Evolutionary conservation across 768 basidiomycete genomes (phyloP).

Genomic region (Paxillus rubicundulus): DNA sequence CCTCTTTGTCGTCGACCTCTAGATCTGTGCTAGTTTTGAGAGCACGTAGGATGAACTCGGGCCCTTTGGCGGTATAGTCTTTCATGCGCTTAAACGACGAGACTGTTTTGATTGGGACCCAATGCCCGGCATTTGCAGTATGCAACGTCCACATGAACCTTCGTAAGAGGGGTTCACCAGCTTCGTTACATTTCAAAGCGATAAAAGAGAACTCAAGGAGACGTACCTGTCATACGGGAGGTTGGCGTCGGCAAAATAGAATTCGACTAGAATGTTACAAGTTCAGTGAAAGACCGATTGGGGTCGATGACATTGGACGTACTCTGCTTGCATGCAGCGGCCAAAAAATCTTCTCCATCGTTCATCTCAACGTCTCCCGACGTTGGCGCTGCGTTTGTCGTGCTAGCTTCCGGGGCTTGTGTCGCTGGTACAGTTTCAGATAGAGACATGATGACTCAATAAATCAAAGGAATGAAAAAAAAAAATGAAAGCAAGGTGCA

Average conservation of each 20-base stretch:
- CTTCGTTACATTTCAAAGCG: background rate
- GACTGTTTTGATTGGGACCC: conserved; percentile 85
- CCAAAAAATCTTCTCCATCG: conserved; percentile 40
- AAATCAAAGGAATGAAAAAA: conserved; percentile 1
- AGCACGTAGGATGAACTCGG: conserved; percentile 69
- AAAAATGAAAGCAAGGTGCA: conserved; percentile 3
- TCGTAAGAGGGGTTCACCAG: background rate
- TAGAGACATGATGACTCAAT: conserved; percentile 20
- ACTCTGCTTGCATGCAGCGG: conserved; percentile 58
- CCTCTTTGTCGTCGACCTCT: conserved; percentile 71
- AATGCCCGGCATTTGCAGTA: conserved; percentile 77
- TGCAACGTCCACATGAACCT: conserved; percentile 97
- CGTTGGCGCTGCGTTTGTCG: conserved; percentile 6
- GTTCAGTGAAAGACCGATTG: background rate
- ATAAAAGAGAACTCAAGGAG: background rate
- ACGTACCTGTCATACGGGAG: conserved; percentile 83
- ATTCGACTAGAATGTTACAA: conserved; percentile 62
- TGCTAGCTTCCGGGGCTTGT: background rate
- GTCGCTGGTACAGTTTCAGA: conserved; percentile 7
- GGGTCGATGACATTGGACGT: conserved; percentile 13
- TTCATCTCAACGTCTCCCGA: conserved; percentile 18
- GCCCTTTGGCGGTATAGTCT: conserved; percentile 57
- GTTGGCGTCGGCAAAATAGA: conserved; percentile 97
- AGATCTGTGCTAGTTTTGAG: conserved; percentile 54
- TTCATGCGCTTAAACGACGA: conserved; percentile 96